A percentile compares a stretch with the other conserved stretches of the same genome.
These are phyloP conservation scores for Dactylellina drechsleri DNA, from an alignment of 2,329 filamentous ascomycete genomes.

Conservation along the genomic window DNA sequence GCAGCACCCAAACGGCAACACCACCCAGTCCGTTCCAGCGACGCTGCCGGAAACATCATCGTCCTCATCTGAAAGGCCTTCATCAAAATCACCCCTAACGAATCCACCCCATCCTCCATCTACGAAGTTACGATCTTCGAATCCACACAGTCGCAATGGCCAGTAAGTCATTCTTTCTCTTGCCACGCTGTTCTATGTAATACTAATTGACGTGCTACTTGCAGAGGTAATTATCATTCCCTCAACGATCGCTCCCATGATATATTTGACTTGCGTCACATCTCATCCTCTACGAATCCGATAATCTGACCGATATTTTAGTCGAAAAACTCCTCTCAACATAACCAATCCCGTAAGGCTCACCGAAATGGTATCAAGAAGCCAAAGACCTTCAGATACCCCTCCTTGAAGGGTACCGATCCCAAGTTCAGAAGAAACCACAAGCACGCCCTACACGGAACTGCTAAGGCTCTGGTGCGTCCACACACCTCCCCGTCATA, in stretches of 20 bases:
- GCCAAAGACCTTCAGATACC: constrained; percentile 99
- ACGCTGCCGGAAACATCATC: constrained; percentile 12
- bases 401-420: constrained; percentile 97
- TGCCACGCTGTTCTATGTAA: not conserved
- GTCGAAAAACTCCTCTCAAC: constrained; percentile 99
- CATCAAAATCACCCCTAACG: constrained; percentile 29
- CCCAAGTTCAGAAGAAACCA: constrained; percentile 99
- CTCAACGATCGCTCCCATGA: constrained; percentile 9
- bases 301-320: constrained; percentile 67
- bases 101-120: constrained; percentile 6
- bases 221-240: constrained; percentile 48
- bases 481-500: not conserved
- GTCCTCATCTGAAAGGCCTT: constrained; percentile 7
- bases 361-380: constrained; percentile 99
- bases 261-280: not conserved
- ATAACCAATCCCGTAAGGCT: constrained; percentile 98
- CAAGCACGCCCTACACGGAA: constrained; percentile 97
- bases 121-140: constrained; percentile 45
- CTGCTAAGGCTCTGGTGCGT: constrained; percentile 93
- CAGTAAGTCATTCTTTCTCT: constrained; percentile 38
- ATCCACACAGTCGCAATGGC: constrained; percentile 51
- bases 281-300: constrained; percentile 9
- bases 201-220: constrained; percentile 15
- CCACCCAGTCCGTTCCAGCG: constrained; percentile 23
- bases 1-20: constrained; percentile 24